These are phyloP conservation scores for Fragaria vesca DNA, from an alignment of 306 rosid species.

Conservation along the genomic window DNA sequence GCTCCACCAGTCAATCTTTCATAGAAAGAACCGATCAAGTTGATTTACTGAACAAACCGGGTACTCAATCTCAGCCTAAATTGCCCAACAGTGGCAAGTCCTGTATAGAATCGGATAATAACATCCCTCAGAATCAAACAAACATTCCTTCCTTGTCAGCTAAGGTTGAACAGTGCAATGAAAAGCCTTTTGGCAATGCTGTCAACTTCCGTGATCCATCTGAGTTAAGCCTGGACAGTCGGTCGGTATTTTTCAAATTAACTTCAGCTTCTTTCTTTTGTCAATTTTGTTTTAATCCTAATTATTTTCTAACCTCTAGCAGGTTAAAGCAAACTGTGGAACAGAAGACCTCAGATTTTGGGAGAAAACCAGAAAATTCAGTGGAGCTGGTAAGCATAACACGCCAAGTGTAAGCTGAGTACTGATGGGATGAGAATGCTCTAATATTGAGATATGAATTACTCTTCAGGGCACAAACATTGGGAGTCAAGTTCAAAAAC, in stretches of 20 bases:
- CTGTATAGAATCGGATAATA: conserved; percentile 26
- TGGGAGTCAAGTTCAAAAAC: conserved; percentile 32
- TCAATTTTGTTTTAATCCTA: not conserved
- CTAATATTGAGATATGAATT: conserved; percentile 16
- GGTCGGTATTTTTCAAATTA: conserved; percentile 44
- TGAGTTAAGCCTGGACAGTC: conserved; percentile 40
- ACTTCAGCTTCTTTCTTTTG: not conserved
- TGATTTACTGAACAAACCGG: conserved; percentile 25
- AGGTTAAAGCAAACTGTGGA: conserved; percentile 35
- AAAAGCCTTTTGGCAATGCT: conserved; percentile 22
- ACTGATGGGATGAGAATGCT: conserved; percentile 5
- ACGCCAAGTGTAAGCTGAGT: not conserved
- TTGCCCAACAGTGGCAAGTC: conserved; percentile 15
- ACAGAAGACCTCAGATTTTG: conserved; percentile 28
- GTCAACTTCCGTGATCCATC: conserved; percentile 18
- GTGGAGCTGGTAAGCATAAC: conserved; percentile 39
- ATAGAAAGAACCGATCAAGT: conserved; percentile 35
- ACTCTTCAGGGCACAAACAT: conserved; percentile 32
- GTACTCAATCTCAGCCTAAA: conserved; percentile 28
- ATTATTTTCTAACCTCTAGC: conserved; percentile 18
- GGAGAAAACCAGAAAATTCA: conserved; percentile 36
- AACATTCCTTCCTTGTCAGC: conserved; percentile 20
- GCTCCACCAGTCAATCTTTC: conserved; percentile 20
- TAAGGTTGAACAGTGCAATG: conserved; percentile 30
- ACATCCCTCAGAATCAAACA: conserved; percentile 21